phyloP scores from a whole-genome alignment of 352 stramenopile genomes.

The Saprolegnia parasitica region DNA sequence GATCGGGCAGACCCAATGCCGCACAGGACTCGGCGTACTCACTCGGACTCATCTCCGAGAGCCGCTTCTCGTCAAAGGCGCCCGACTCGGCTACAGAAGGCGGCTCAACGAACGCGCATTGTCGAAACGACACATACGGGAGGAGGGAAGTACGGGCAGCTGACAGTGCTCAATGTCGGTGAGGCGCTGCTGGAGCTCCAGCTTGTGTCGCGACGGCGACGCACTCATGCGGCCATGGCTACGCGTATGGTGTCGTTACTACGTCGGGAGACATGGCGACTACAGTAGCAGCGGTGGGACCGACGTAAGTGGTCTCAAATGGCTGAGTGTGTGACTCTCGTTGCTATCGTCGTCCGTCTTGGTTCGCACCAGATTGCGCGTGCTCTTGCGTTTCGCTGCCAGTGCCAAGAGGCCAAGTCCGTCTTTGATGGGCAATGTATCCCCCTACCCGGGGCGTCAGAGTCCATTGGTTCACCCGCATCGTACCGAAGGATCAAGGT shows the following conservation, averaged over 20 bases:
- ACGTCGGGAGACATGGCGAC: not conserved
- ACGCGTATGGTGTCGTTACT: not conserved
- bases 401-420: too few species aligned
- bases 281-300: not conserved
- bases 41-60: slow-evolving; percentile 6
- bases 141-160: not conserved
- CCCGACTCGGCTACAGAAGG: not conserved
- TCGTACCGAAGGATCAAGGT: too few species aligned
- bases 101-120: not conserved
- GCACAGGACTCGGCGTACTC: slow-evolving; percentile 13
- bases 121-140: not conserved
- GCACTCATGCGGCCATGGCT: not conserved
- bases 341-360: too few species aligned
- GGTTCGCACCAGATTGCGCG: too few species aligned
- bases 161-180: slow-evolving; percentile 6
- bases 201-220: not conserved
- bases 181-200: slow-evolving; percentile 22
- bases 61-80: slow-evolving; percentile 3
- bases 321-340: too few species aligned
- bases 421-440: too few species aligned
- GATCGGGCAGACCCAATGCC: not conserved
- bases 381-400: too few species aligned
- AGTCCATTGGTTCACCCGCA: too few species aligned
- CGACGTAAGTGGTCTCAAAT: too few species aligned
- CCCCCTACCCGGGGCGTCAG: too few species aligned